phyloP scores from a whole-genome alignment of 352 stramenopile genomes.

The Globisporangium polare region DNA sequence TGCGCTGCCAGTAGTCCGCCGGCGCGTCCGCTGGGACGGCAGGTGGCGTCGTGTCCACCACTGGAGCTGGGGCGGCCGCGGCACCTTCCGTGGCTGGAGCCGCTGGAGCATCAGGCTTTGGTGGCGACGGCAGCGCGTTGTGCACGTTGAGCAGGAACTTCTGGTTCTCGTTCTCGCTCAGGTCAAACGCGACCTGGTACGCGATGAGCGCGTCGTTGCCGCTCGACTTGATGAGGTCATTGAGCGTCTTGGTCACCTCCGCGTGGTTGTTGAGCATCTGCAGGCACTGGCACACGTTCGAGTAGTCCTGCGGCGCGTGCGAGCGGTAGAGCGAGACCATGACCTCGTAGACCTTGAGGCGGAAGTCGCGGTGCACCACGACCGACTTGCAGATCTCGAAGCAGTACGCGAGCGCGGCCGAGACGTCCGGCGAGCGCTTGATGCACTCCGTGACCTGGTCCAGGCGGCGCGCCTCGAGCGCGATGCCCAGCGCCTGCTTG shows the following conservation, averaged over 20 bases:
- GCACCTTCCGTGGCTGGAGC: constrained; percentile 26
- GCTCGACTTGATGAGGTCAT: constrained; percentile 71
- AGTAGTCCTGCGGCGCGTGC: constrained; percentile 63
- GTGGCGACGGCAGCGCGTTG: constrained; percentile 67
- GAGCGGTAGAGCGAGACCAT: constrained; percentile 86
- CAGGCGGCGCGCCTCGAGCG: constrained; percentile 92
- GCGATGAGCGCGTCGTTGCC: constrained; percentile 86
- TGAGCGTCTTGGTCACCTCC: constrained; percentile 87
- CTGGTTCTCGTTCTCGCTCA: constrained; percentile 97
- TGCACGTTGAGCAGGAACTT: constrained; percentile 95
- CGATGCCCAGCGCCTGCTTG: constrained; percentile 96
- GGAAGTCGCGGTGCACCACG: constrained; percentile 92
- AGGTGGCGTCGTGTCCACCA: constrained; percentile 23
- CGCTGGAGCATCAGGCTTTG: constrained; percentile 27
- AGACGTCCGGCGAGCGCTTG: constrained; percentile 64
- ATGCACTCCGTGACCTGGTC: constrained; percentile 93
- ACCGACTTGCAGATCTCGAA: constrained; percentile 93
- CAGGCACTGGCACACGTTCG: constrained; percentile 81
- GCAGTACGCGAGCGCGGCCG: constrained; percentile 87
- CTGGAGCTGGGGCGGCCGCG: constrained; percentile 32
- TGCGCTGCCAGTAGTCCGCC: constrained; percentile 75
- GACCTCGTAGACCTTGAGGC: constrained; percentile 91
- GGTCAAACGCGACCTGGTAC: constrained; percentile 98
- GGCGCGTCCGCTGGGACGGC: constrained; percentile 38
- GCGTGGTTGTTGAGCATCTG: constrained; percentile 83